Percentiles rank a stretch among this genome's conserved stretches.
phyloP scores from a whole-genome alignment of 148 eudicot species.

The Cornus florida region DNA sequence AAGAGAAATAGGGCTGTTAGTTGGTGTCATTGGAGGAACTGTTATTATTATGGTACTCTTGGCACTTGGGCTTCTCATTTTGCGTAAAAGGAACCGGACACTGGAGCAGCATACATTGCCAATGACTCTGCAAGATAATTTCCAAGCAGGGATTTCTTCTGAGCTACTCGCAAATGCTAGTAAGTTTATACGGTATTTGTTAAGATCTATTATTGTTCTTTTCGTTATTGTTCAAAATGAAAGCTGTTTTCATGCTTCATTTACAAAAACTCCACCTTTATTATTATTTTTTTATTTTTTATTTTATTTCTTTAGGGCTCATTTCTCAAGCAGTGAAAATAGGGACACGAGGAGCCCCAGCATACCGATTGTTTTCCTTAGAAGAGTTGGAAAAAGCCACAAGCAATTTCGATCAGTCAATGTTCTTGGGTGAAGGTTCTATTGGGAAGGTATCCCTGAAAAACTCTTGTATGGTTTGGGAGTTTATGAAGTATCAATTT shows the following conservation, averaged over 20 bases:
- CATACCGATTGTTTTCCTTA: slow-evolving; percentile 36
- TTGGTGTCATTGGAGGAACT: slow-evolving; percentile 42
- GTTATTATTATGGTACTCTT: slow-evolving; percentile 32
- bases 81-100: slow-evolving; percentile 23
- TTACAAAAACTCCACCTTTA: too few species aligned
- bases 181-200: slow-evolving; percentile 26
- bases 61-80: slow-evolving; percentile 33
- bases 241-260: not conserved
- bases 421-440: slow-evolving; percentile 57
- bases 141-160: slow-evolving; percentile 47
- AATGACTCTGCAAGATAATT: slow-evolving; percentile 37
- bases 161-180: slow-evolving; percentile 74
- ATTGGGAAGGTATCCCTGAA: slow-evolving; percentile 51
- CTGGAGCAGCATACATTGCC: slow-evolving; percentile 32
- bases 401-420: slow-evolving; percentile 40
- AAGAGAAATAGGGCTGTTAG: slow-evolving; percentile 32
- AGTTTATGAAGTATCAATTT: not conserved
- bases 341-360: slow-evolving; percentile 47
- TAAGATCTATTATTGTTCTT: not conserved
- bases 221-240: not conserved
- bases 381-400: slow-evolving; percentile 62
- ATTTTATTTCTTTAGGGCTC: slow-evolving; percentile 35
- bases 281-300: too few species aligned
- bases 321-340: slow-evolving; percentile 57
- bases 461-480: not conserved